Evolutionary conservation across 331 rosid genomes (phyloP).

Genomic region (Quercus tomentella): DNA sequence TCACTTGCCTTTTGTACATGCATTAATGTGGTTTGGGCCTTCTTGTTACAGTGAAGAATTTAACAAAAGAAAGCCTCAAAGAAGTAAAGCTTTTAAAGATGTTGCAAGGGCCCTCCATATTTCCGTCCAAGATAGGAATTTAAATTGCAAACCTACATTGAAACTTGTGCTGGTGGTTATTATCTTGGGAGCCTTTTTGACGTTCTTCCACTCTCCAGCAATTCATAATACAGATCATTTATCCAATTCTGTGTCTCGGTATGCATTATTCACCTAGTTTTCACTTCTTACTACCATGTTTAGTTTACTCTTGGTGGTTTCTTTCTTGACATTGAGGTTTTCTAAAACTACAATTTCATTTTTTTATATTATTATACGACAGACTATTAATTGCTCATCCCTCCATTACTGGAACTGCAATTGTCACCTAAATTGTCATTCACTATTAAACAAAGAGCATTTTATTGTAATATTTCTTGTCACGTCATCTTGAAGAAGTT

Average conservation of each 20-base stretch:
- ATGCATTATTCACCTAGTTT: constrained; percentile 23
- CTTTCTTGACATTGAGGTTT: neutral
- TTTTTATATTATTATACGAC: neutral
- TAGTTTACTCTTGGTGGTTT: constrained; percentile 9
- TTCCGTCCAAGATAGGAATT: constrained; percentile 54
- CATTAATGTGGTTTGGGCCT: constrained; percentile 2
- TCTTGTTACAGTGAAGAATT: constrained; percentile 66
- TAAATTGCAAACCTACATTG: constrained; percentile 74
- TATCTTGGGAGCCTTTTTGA: constrained; percentile 63
- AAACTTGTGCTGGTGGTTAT: constrained; percentile 66
- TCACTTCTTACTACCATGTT: constrained; percentile 7
- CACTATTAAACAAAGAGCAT: neutral
- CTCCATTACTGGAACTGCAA: constrained; percentile 2
- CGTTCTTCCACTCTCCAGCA: constrained; percentile 71
- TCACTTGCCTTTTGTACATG: neutral
- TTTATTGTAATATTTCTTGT: neutral
- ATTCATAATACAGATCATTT: constrained; percentile 63
- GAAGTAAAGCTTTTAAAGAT: constrained; percentile 60
- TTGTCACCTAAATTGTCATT: neutral
- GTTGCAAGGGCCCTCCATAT: constrained; percentile 50
- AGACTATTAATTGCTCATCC: neutral
- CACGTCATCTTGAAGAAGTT: constrained; percentile 13
- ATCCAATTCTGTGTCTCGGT: constrained; percentile 50
- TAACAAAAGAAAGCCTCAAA: constrained; percentile 64
- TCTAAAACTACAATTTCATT: neutral